These are phyloP conservation scores for Trifolium pratense DNA, from an alignment of 306 rosid species.

Conservation along the genomic window DNA sequence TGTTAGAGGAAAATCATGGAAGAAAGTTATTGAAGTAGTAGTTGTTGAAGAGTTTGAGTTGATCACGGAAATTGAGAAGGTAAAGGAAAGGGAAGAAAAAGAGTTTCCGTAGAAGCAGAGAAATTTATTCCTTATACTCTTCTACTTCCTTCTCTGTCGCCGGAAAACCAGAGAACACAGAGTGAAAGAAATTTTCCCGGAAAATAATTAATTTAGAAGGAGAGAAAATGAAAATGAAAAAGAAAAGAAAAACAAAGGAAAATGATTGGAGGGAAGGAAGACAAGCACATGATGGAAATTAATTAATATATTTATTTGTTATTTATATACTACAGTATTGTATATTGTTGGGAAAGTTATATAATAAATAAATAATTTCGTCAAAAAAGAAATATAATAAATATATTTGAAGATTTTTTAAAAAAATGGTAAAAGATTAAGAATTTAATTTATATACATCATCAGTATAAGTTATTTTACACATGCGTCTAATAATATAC, in stretches of 20 bases:
- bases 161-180: constrained; percentile 69
- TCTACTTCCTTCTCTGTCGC: constrained; percentile 84
- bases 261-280: constrained; percentile 79
- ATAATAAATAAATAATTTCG: no score
- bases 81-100: constrained; percentile 35
- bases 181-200: constrained; percentile 44
- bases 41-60: constrained; percentile 32
- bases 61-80: constrained; percentile 50
- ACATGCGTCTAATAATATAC: no score
- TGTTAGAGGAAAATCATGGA: constrained; percentile 47
- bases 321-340: neutral
- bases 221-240: constrained; percentile 5
- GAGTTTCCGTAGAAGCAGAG: constrained; percentile 91
- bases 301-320: constrained; percentile 15
- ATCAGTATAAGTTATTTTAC: no score
- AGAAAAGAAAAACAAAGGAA: constrained; percentile 30
- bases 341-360: neutral
- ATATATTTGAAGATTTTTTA: no score
- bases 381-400: no score
- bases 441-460: no score
- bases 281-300: constrained; percentile 39
- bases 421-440: no score
- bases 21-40: constrained; percentile 38
- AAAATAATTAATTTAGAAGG: constrained; percentile 33
- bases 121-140: constrained; percentile 77